Conservation (phyloP, 192 early-diverging fungal genomes). For the Pecoramyces ruminantium region DNA sequence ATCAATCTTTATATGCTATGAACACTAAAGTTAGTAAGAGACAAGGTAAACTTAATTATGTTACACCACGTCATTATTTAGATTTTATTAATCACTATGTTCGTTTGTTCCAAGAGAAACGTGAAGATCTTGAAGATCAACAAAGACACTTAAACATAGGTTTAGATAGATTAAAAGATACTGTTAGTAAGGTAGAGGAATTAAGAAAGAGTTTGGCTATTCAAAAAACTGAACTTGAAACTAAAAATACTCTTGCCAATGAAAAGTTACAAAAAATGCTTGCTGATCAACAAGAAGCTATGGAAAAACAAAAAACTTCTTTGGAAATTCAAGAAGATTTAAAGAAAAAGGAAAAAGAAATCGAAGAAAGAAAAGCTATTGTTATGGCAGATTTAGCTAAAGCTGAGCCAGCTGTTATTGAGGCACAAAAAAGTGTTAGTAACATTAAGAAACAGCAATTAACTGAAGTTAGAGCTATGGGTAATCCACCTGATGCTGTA, state of each 20-base stretch:
- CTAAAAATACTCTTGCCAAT: slow-evolving; percentile 78
- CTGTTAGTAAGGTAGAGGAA: slow-evolving; percentile 88
- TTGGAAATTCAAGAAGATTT: slow-evolving; percentile 60
- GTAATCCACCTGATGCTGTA: slow-evolving; percentile 87
- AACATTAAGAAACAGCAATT: slow-evolving; percentile 94
- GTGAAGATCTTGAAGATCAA: slow-evolving; percentile 90
- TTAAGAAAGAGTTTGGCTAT: slow-evolving; percentile 68
- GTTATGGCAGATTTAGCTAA: slow-evolving; percentile 83
- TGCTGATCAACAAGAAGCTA: slow-evolving; percentile 81
- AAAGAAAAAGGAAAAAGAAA: slow-evolving; percentile 51
- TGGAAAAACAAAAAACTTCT: slow-evolving; percentile 71
- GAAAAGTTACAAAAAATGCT: slow-evolving; percentile 94
- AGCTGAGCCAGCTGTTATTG: slow-evolving; percentile 88
- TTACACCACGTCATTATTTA: slow-evolving; percentile 94
- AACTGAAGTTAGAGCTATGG: slow-evolving; percentile 90
- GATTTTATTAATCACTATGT: slow-evolving; percentile 94
- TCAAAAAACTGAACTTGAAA: slow-evolving; percentile 69
- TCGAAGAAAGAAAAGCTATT: slow-evolving; percentile 56
- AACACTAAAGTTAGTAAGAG: slow-evolving; percentile 70
- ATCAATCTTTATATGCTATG: slow-evolving; percentile 73
- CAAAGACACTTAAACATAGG: slow-evolving; percentile 97
- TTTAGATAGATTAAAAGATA: slow-evolving; percentile 85
- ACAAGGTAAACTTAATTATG: slow-evolving; percentile 64
- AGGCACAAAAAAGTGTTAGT: slow-evolving; percentile 84
- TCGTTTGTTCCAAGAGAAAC: slow-evolving; percentile 75